A percentile compares a stretch with the other conserved stretches of the same genome.
Evolutionary conservation across 2,329 filamentous ascomycete genomes (phyloP).

Genomic region (Cryphonectria parasitica): DNA sequence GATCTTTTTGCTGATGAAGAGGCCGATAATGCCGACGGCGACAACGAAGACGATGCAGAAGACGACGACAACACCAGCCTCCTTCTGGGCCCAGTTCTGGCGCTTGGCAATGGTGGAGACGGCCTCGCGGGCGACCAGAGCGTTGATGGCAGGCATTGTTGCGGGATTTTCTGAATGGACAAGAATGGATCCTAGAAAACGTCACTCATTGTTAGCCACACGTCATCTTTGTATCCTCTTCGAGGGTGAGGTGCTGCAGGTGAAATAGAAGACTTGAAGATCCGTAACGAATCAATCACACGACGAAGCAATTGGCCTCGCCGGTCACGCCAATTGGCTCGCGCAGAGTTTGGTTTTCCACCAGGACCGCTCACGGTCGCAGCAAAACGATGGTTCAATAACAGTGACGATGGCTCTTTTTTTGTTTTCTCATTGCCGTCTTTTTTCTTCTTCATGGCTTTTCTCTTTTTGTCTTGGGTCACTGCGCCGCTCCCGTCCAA

Average conservation of each 20-base stretch:
- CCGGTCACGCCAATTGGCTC: not conserved
- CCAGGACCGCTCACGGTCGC: not conserved
- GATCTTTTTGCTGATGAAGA: conserved; percentile 49
- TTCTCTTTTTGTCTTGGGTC: not conserved
- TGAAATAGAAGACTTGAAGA: not conserved
- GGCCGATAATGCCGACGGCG: conserved; percentile 49
- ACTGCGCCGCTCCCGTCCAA: not conserved
- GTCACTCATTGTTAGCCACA: conserved; percentile 16
- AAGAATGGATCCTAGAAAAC: not conserved
- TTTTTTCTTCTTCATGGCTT: not conserved
- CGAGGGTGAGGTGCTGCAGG: not conserved
- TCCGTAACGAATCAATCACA: conserved; percentile 3
- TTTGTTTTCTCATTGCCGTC: not conserved
- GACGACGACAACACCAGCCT: conserved; percentile 65
- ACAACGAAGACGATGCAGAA: conserved; percentile 65
- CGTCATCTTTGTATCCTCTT: not conserved
- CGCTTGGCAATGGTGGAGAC: conserved; percentile 53
- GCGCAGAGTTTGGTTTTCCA: not conserved
- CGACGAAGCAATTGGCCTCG: conserved; percentile 7
- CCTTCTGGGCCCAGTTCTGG: conserved; percentile 60
- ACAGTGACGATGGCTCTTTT: not conserved
- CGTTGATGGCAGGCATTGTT: conserved; percentile 43
- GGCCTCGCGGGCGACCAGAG: conserved; percentile 39
- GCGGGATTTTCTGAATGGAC: conserved; percentile 18
- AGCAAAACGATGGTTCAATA: not conserved